Base-by-base conservation (phyloP, 1,139 yeast species). In the Kodamaea sp. region DNA sequence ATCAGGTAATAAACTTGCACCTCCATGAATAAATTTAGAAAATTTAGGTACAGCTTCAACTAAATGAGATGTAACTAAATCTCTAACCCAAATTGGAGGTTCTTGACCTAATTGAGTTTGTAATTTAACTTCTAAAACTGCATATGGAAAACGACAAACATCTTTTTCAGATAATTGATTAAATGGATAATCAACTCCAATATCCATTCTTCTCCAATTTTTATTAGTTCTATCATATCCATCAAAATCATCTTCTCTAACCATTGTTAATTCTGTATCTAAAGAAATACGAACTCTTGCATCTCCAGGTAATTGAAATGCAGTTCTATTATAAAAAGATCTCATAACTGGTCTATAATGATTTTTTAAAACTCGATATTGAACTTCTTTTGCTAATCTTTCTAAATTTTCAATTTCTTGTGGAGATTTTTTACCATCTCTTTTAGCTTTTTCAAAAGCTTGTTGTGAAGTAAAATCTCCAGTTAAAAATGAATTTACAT, bases 61-160 rank as follows among this genome's bases (percentile, higher is more conserved):
- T 43, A 92, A 73, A 62, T 92, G 98, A 24, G 95, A 84, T 1
- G 89, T 71, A 31, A 90, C 89, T 59, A 92, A 76, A 50, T 92
- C 96, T 51, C 95, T 79, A 34, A 92, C 95, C 98, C 98, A 92
- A 47, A 78, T 81, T 10, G 98, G 98, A 31, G 98, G 98, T 62
- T 92, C 98, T 67, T 92, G 98, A 40, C 98, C 98, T 66, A 92
- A 60, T 67, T 92, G 98, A 6, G 98, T 92, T 66, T 92, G 98
- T 49, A 92, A 75, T 65, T 92, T 92, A 43, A 92, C 98, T 67
- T 92, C 98, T 50, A 92, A 73, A 34, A 92, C 97, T 1, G 98
- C 98, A 62, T 92, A 92, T 9, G 98, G 98, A 67, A 92, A 92
- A 54, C 96, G 75, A 57, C 92, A 92, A 38, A 84, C 79, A 58